Evolutionary conservation across 2,329 filamentous ascomycete species (phyloP), one percentile per base, ranked within the genome.

Genomic region (Pseudogymnoascus sp.): DNA sequence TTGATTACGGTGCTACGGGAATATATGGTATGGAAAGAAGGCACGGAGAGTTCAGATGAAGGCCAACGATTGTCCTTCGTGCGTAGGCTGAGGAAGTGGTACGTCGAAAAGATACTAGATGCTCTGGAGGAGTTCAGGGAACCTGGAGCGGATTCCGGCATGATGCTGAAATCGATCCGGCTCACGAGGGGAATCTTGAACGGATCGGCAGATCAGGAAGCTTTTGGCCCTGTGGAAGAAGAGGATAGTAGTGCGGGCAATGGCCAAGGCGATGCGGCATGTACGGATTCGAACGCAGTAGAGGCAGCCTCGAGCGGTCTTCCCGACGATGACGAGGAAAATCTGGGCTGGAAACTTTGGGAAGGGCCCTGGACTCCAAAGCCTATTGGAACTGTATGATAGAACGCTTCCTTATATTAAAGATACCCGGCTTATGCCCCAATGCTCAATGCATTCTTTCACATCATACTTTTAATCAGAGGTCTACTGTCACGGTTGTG

Each of bases 321-420:
- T 42, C 60, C 14, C 14, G 45, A 29, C 12, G 29, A 21, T 3
- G 42, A 37, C 1, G 59, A 54, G 21, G 64, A 69, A n/a, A 67
- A 69, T 11, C 70, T 71, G 47, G 75, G 76, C 23, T 86, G 84
- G 83, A 75, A 75, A 21, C 74, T 75, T 64, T 82, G 80, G 67
- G 73, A 80, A 60, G 82, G 81, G 6, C 71, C 75, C 2, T 86
- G 84, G 84, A 79, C 78, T 64, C 78, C 83, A 8, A 83, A 81
- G 68, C 83, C 84, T 0, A 86, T 86, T 68, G 84, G 84, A 4
- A 75, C 81, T 62, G 77, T 81, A 7, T 85, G 69, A 75, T 63
- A 63, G 31, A 36, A 62, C 16, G 39, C 31, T 36, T 36, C 54
- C 36, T 36, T 42, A 62, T 66, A 67, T 66, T 62, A 67, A 59